Base-by-base conservation (phyloP, 805 yeast species). In the Ogataea glucozyma region DNA sequence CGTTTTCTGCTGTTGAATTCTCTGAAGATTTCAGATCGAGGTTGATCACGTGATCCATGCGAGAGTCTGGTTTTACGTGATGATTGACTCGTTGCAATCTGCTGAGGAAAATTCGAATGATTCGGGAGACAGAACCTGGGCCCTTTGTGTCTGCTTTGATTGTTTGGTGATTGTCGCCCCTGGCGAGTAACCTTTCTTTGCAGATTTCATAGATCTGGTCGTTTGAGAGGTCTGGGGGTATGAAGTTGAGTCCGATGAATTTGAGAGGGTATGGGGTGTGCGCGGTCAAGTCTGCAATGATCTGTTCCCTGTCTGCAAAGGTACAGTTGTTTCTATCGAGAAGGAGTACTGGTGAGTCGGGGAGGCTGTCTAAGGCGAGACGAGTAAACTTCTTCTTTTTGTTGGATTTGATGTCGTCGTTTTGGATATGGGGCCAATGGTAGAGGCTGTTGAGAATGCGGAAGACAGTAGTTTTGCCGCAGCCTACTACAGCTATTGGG, bases 391-490 rank as follows among this genome's bases (percentile, higher is more conserved):
- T 65, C 2, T 66, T 54, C 46, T 71, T 74, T 18, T 70, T 65
- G n/a, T 62, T 58, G 20, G 67, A 69, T 7, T 67, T 64, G 27
- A 84, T 67, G 50, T 83, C 76, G 61, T 88, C 97, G 62, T 85
- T 89, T 58, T 86, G 95, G 9, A 84, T 67, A 54, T 83, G 86
- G 0, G 74, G 79, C 86, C 91, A 86, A 0, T 60, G 76, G 43
- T 70, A 78, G 7, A 88, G 61, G 4, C 66, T 52, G 1, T 53
- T 48, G 32, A 89, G 67, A 0, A 88, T 78, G 23, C 75, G 60
- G n/a, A 83, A 78, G 0, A 82, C 73, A 0, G 96, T 85, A 0
- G 96, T 86, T 57, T 89, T 89, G 3, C 97, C 97, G 62, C 95
- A 85, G 0, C 96, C 97, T 36, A 88, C 74, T 0, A 91, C 84